phyloP scores from a whole-genome alignment of 768 basidiomycete genomes.

The Mycena maculata region DNA sequence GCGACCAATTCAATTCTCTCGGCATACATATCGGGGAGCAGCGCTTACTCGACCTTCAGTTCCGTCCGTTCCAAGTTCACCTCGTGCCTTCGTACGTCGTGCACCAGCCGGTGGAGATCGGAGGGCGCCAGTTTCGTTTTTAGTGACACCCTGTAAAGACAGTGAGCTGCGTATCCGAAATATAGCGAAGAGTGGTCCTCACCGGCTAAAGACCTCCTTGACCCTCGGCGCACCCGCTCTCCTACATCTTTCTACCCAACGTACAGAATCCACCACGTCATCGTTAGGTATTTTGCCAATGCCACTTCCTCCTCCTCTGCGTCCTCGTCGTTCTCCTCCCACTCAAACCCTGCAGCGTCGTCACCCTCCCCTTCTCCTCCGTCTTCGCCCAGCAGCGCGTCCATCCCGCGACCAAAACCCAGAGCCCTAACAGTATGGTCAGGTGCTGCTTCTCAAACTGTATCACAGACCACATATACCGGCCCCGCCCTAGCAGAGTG shows the following conservation, averaged over 20 bases:
- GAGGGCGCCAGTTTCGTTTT: conserved; percentile 78
- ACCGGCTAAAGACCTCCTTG: conserved; percentile 89
- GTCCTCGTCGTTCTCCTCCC: conserved; percentile 37
- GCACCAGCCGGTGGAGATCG: conserved; percentile 76
- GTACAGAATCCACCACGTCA: conserved; percentile 94
- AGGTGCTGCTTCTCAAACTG: conserved; percentile 71
- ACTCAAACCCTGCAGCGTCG: conserved; percentile 29
- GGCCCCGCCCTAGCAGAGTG: conserved; percentile 82
- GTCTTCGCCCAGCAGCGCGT: conserved; percentile 41
- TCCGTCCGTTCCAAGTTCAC: conserved; percentile 70
- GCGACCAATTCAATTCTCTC: conserved; percentile 1
- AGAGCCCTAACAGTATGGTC: conserved; percentile 49
- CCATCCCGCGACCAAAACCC: conserved; percentile 41
- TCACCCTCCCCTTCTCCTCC: conserved; percentile 38
- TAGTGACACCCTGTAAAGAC: conserved; percentile 74
- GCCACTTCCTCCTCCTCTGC: too few relatives aligned
- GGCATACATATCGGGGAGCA: conserved; percentile 15
- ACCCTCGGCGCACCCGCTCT: conserved; percentile 79
- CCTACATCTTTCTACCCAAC: conserved; percentile 91
- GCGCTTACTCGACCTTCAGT: conserved; percentile 63
- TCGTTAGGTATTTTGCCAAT: conserved; percentile 74
- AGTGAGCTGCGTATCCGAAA: not conserved
- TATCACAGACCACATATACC: conserved; percentile 79
- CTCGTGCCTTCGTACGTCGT: conserved; percentile 79
- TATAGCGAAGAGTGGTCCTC: conserved; percentile 44